phyloP scores from a whole-genome alignment of 1,284 basidiomycete species.

The Cutaneotrichosporon mucoides region DNA sequence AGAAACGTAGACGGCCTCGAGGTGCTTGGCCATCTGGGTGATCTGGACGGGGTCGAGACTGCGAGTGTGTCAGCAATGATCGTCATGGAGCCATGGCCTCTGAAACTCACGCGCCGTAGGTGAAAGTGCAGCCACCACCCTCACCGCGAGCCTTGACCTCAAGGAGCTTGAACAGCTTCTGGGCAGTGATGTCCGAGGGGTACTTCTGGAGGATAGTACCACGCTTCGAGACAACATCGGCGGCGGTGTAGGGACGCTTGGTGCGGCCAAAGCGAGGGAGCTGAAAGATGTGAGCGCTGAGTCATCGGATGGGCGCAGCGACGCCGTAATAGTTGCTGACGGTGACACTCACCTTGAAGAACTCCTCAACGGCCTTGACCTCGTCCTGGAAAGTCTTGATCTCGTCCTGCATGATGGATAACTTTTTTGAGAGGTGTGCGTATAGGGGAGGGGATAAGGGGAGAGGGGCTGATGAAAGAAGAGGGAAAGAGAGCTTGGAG shows the following conservation, averaged over 20 bases:
- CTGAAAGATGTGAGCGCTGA: constrained; percentile 50
- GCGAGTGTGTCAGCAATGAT: constrained; percentile 1
- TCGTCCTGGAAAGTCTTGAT: constrained; percentile 66
- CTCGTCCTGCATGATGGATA: constrained; percentile 19
- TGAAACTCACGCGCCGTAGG: constrained; percentile 88
- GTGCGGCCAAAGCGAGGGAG: constrained; percentile 78
- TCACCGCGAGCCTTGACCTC: constrained; percentile 49
- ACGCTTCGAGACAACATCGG: constrained; percentile 88
- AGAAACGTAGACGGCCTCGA: constrained; percentile 92
- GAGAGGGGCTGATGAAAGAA: no score
- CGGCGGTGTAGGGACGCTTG: constrained; percentile 85
- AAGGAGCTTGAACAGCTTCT: constrained; percentile 72
- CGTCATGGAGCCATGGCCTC: no score
- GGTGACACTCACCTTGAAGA: constrained; percentile 74
- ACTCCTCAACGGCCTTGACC: constrained; percentile 77
- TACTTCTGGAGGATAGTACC: constrained; percentile 83
- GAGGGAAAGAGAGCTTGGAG: no score
- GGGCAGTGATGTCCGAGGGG: constrained; percentile 76
- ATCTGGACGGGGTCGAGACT: constrained; percentile 94
- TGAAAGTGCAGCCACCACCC: constrained; percentile 46
- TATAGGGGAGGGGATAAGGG: no score
- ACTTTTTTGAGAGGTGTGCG: not conserved
- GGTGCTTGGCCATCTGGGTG: constrained; percentile 90
- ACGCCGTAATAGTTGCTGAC: not conserved
- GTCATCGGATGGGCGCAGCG: not conserved